Conservation (phyloP, 1,284 basidiomycete genomes). For the Sanghuangporus sanghuang region DNA sequence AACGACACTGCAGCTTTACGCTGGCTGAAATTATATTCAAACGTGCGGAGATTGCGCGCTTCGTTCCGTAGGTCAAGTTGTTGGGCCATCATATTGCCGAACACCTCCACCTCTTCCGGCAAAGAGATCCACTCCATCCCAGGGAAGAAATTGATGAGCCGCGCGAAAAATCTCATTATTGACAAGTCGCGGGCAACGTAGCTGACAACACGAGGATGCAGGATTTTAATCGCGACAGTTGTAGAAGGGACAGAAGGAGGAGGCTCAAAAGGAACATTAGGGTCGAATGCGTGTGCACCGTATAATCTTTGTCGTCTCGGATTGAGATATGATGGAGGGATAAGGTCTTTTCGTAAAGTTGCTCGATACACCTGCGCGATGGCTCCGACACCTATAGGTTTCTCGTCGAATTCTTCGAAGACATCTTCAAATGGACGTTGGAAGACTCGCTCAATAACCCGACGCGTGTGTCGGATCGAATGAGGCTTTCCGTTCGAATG, state of each 20-base stretch:
- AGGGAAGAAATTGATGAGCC: conserved; percentile 73
- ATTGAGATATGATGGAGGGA: conserved; percentile 75
- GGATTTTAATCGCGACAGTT: conserved; percentile 92
- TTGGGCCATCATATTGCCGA: conserved; percentile 96
- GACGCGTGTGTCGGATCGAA: conserved; percentile 75
- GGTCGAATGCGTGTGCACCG: conserved; percentile 43
- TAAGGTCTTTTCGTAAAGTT: conserved; percentile 75
- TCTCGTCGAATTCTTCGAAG: conserved; percentile 86
- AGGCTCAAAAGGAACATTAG: conserved; percentile 53
- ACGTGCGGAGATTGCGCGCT: conserved; percentile 81
- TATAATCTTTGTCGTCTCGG: conserved; percentile 53
- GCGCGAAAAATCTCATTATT: conserved; percentile 94
- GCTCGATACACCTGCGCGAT: conserved; percentile 96
- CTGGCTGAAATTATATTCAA: conserved; percentile 83
- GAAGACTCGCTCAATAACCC: conserved; percentile 84
- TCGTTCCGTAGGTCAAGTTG: conserved; percentile 93
- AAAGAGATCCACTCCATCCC: conserved; percentile 97
- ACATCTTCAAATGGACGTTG: conserved; percentile 80
- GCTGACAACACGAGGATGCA: conserved; percentile 83
- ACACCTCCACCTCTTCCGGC: conserved; percentile 92
- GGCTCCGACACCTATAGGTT: conserved; percentile 94
- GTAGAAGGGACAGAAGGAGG: conserved; percentile 70
- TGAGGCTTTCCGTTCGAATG: conserved; percentile 91
- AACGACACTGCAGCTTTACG: conserved; percentile 83
- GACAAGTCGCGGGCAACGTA: conserved; percentile 85